Conservation (phyloP, 192 early-diverging fungal species). For the Anaeromyces robustus region DNA sequence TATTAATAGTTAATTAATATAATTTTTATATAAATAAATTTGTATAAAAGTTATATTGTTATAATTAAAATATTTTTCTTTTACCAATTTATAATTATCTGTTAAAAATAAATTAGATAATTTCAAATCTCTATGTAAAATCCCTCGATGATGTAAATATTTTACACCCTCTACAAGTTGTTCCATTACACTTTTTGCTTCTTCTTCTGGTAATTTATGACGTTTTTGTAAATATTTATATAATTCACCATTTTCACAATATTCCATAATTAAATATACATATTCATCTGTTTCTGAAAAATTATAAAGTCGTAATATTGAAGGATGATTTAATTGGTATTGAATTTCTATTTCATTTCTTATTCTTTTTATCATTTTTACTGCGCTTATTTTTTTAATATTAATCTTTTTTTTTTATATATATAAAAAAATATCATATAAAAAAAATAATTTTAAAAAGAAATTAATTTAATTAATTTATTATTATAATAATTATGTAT, state of each 20-base stretch:
- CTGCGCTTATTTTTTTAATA: not conserved
- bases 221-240: constrained; percentile 1
- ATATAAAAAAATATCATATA: not conserved
- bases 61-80: too few relatives aligned
- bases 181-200: constrained; percentile 31
- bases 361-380: not conserved
- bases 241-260: not conserved
- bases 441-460: not conserved
- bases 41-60: too few relatives aligned
- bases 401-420: not conserved
- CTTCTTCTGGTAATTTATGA: constrained; percentile 26
- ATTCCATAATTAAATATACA: not conserved
- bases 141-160: constrained; percentile 45
- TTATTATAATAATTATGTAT: too few relatives aligned
- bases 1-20: too few relatives aligned
- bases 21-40: too few relatives aligned
- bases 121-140: constrained; percentile 65
- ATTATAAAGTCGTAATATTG: not conserved
- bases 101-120: constrained; percentile 55
- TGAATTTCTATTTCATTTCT: not conserved
- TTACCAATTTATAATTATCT: not conserved
- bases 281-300: not conserved
- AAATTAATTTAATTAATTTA: too few relatives aligned
- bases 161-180: constrained; percentile 38
- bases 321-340: not conserved